A percentile compares a stretch with the other conserved stretches of the same genome.
Evolutionary conservation across 75 land plant genomes (phyloP).

Genomic region (Pinus taeda): DNA sequence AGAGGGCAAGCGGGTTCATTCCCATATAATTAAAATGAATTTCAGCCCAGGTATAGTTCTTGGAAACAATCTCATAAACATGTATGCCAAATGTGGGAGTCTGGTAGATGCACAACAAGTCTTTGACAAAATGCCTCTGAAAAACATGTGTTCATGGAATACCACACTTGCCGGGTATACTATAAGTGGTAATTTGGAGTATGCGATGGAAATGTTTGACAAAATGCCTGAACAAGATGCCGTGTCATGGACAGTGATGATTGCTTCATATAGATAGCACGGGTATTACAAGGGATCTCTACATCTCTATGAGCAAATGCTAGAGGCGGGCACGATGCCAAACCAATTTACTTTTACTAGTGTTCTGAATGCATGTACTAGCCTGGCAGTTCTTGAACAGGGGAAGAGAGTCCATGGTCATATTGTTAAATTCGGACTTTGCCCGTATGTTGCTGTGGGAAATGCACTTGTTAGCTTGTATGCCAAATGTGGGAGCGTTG

Average conservation of each 20-base stretch:
- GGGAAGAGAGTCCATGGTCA: slow-evolving; percentile 20
- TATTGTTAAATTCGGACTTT: not conserved
- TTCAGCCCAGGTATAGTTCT: not conserved
- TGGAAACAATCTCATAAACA: slow-evolving; percentile 18
- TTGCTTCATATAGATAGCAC: slow-evolving; percentile 12
- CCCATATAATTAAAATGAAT: not conserved
- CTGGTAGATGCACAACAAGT: slow-evolving; percentile 10
- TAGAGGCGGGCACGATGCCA: slow-evolving; percentile 14
- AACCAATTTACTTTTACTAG: slow-evolving; percentile 19
- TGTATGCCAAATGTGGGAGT: slow-evolving; percentile 23
- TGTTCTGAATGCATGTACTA: slow-evolving; percentile 9
- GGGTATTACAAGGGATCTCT: not conserved
- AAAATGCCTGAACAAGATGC: slow-evolving; percentile 12
- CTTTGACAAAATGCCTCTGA: slow-evolving; percentile 9
- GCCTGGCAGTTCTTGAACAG: not conserved
- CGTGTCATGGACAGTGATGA: slow-evolving; percentile 23
- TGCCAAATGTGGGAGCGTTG: slow-evolving; percentile 10
- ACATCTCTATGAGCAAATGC: slow-evolving; percentile 13
- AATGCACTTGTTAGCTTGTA: slow-evolving; percentile 16
- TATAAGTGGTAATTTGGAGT: slow-evolving; percentile 8
- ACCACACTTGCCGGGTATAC: slow-evolving; percentile 7
- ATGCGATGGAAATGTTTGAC: slow-evolving; percentile 6
- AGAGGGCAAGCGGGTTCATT: slow-evolving; percentile 12
- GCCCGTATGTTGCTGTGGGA: not conserved
- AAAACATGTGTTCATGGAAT: slow-evolving; percentile 12